A percentile compares a stretch with the other conserved stretches of the same genome.
phyloP scores from a whole-genome alignment of 768 basidiomycete genomes.

The Leccinum boreale region DNA sequence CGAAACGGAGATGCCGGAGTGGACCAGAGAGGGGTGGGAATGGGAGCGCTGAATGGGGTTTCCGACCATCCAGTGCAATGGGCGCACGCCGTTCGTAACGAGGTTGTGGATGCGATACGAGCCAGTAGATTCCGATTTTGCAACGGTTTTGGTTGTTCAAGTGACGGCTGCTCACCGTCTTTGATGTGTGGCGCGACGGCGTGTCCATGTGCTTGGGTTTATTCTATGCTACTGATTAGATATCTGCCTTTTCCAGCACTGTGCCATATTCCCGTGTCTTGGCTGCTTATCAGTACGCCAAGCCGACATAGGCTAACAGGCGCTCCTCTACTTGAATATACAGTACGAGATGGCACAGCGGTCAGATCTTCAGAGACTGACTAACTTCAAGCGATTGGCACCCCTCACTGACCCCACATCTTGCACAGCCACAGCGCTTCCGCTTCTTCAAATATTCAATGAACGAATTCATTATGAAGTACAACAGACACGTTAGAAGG shows the following conservation, averaged over 20 bases:
- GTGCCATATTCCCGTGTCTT: neutral
- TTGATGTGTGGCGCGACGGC: neutral
- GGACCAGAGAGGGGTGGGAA: constrained; percentile 74
- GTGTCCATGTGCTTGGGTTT: neutral
- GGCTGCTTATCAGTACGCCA: neutral
- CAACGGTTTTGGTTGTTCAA: neutral
- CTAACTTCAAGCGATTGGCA: neutral
- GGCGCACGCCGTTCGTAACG: neutral
- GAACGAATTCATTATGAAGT: neutral
- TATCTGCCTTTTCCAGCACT: neutral
- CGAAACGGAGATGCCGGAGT: constrained; percentile 84
- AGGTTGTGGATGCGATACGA: neutral
- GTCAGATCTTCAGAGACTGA: neutral
- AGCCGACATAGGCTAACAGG: neutral
- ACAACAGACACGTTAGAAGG: neutral
- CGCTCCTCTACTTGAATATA: neutral
- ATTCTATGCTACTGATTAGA: neutral
- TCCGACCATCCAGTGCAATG: neutral
- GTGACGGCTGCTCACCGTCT: neutral
- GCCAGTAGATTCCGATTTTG: neutral
- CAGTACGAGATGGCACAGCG: neutral
- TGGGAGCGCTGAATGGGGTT: constrained; percentile 44
- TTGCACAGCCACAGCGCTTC: neutral
- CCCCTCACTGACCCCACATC: neutral
- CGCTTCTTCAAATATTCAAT: neutral